These are phyloP conservation scores for Pseudocercospora vitis DNA, from an alignment of 2,329 filamentous ascomycete genomes.

Conservation along the genomic window DNA sequence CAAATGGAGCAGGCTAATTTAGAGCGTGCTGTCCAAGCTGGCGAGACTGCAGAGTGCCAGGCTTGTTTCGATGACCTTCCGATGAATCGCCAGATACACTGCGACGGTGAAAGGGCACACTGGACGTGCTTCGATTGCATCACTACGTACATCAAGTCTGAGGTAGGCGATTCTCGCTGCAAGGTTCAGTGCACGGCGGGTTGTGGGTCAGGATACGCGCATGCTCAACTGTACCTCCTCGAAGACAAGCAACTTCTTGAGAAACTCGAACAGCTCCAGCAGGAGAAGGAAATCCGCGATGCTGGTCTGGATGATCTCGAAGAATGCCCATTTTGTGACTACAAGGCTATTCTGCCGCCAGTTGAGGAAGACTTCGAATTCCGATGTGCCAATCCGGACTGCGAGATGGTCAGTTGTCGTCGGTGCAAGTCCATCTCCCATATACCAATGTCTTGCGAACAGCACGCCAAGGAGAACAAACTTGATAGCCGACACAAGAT, in stretches of 20 bases:
- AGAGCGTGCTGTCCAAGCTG: conserved; percentile 36
- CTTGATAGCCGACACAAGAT: conserved; percentile 64
- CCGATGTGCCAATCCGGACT: conserved; percentile 65
- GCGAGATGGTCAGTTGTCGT: conserved; percentile 53
- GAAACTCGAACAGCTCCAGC: conserved; percentile 69
- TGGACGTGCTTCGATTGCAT: conserved; percentile 71
- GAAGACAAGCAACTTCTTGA: conserved; percentile 59
- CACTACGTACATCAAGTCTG: conserved; percentile 62
- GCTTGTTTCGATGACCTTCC: conserved; percentile 69
- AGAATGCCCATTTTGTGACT: conserved; percentile 79
- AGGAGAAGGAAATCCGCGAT: conserved; percentile 66
- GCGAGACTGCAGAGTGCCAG: conserved; percentile 61
- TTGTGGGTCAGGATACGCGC: conserved; percentile 63
- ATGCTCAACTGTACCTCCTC: conserved; percentile 56
- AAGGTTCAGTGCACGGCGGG: conserved; percentile 65
- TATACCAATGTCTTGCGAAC: conserved; percentile 69
- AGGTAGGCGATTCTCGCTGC: conserved; percentile 69
- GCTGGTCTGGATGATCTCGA: conserved; percentile 71
- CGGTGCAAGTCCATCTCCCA: conserved; percentile 69
- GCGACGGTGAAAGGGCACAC: conserved; percentile 59
- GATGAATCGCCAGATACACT: conserved; percentile 67
- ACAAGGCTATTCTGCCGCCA: conserved; percentile 70
- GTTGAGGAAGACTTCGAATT: conserved; percentile 71
- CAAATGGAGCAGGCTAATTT: conserved; percentile 41
- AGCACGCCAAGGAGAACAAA: conserved; percentile 61